A percentile compares a stretch with the other conserved stretches of the same genome.
These are phyloP conservation scores for Tricholoma sp. DNA, from an alignment of 768 basidiomycete genomes.

Conservation along the genomic window DNA sequence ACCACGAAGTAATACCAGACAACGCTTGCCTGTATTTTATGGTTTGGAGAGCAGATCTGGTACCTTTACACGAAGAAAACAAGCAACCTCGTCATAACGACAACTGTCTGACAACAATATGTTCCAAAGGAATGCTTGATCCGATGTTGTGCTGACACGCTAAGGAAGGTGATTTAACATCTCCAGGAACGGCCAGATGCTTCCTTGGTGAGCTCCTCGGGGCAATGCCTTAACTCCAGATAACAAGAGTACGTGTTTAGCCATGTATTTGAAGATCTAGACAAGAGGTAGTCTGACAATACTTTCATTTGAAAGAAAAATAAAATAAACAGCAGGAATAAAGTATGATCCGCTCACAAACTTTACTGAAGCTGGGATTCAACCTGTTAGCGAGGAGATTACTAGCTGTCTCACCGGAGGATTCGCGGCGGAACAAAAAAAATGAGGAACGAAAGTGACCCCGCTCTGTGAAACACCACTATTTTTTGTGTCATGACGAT, in stretches of 20 bases:
- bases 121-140: not conserved
- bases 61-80: not conserved
- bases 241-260: not conserved
- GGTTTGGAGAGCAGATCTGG: not conserved
- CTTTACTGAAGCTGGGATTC: not conserved
- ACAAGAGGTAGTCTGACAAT: not conserved
- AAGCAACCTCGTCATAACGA: not conserved
- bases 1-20: not conserved
- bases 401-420: not conserved
- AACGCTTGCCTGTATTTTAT: not conserved
- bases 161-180: not conserved
- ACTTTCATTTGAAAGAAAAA: not conserved
- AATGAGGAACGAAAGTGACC: not conserved
- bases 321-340: not conserved
- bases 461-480: not conserved
- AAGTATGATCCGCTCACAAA: not conserved
- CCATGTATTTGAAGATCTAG: not conserved
- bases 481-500: not conserved
- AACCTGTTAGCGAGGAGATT: not conserved
- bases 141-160: not conserved
- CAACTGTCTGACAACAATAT: not conserved
- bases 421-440: not conserved
- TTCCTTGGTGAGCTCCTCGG: not conserved
- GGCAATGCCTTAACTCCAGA: constrained; percentile 13
- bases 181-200: not conserved